These are phyloP conservation scores for Phylloporus sp. DNA, from an alignment of 768 basidiomycete species.

Conservation along the genomic window DNA sequence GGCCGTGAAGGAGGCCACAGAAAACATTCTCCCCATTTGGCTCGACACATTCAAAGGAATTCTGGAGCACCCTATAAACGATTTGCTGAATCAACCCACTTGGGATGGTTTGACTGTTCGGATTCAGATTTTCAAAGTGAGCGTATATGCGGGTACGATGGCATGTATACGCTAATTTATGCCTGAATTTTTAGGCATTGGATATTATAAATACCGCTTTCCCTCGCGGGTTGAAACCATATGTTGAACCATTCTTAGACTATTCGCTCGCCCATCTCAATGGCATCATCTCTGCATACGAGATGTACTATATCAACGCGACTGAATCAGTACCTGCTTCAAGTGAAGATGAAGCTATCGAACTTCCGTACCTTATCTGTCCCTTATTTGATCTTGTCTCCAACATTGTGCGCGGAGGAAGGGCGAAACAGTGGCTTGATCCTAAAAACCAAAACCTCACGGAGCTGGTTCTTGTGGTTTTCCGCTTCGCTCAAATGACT, in stretches of 20 bases:
- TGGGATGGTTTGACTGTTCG: conserved; percentile 84
- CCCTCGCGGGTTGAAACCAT: conserved; percentile 60
- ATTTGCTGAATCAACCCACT: conserved; percentile 50
- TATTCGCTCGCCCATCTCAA: conserved; percentile 57
- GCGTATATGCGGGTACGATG: conserved; percentile 1
- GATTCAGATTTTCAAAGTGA: conserved; percentile 81
- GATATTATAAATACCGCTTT: conserved; percentile 79
- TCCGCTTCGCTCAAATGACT: conserved; percentile 82
- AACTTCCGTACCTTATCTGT: conserved; percentile 71
- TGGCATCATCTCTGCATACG: conserved; percentile 53
- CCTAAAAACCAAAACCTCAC: conserved; percentile 39
- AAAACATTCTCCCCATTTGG: conserved; percentile 83
- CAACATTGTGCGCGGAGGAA: conserved; percentile 58
- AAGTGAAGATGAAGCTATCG: conserved; percentile 71
- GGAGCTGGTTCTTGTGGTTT: conserved; percentile 48
- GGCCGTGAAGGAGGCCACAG: conserved; percentile 77
- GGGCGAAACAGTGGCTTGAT: conserved; percentile 60
- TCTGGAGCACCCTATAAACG: conserved; percentile 56
- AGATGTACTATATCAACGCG: conserved; percentile 55
- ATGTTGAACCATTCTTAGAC: conserved; percentile 57
- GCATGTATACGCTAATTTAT: conserved; percentile 1
- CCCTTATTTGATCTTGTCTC: conserved; percentile 79
- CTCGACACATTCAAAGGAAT: conserved; percentile 83
- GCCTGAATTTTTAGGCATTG: conserved; percentile 52
- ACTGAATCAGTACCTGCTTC: conserved; percentile 54